phyloP scores from a whole-genome alignment of 805 yeast species.

The Metschnikowia shivogae region DNA sequence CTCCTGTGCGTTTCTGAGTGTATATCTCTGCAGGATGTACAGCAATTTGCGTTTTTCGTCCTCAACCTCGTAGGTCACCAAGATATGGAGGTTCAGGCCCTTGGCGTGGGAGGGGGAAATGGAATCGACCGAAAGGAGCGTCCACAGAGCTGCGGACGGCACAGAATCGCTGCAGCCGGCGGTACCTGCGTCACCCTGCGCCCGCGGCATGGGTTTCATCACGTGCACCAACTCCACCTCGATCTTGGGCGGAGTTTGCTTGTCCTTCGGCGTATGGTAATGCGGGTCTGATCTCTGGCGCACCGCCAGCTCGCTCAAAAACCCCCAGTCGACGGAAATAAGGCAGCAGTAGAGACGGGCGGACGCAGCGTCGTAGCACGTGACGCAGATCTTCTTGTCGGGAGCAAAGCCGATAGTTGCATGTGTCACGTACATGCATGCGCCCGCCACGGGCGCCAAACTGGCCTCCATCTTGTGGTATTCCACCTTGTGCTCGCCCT shows the following conservation, averaged over 20 bases:
- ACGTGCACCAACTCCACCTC: constrained; percentile 30
- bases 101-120: constrained; percentile 43
- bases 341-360: constrained; percentile 38
- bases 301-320: constrained; percentile 43
- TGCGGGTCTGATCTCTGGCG: constrained; percentile 45
- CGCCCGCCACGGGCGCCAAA: constrained; percentile 17
- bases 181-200: not conserved
- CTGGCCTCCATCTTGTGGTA: constrained; percentile 38
- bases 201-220: constrained; percentile 16
- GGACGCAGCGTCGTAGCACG: constrained; percentile 35
- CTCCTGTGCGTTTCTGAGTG: constrained; percentile 19
- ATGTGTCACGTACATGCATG: constrained; percentile 15
- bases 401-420: constrained; percentile 52
- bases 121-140: constrained; percentile 28
- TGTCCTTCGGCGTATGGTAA: constrained; percentile 46
- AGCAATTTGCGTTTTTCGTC: constrained; percentile 14
- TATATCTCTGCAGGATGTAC: constrained; percentile 28
- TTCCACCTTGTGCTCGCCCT: constrained; percentile 58
- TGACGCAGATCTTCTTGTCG: constrained; percentile 44
- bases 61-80: constrained; percentile 35
- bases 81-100: constrained; percentile 43
- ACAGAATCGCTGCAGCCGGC: not conserved
- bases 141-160: not conserved
- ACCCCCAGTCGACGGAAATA: constrained; percentile 54
- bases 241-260: constrained; percentile 40